Base-by-base conservation (phyloP, 768 basidiomycete species). In the Pisolithus orientalis region DNA sequence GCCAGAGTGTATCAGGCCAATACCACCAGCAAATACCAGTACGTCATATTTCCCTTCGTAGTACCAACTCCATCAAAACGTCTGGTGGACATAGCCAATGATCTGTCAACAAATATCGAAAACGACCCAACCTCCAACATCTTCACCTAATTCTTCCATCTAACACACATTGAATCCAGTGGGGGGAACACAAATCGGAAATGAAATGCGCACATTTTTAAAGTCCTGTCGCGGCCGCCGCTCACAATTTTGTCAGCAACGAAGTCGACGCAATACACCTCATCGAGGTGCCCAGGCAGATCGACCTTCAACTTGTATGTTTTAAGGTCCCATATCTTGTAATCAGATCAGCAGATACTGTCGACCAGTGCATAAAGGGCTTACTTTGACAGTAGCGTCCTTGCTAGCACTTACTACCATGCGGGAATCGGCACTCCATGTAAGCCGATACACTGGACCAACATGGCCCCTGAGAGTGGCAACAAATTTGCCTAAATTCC, bases 161-260 rank as follows among this genome's bases (percentile, higher is more conserved):
- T 67, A 47, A 6, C 54, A 4, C 24, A 32, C 4, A 13, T 5
- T 47, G 24, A 38, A 11, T 28, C 17, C n/a, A 17, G 6, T 25
- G 28, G 62, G 28, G 55, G 52, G 27, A 13, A 4, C 37, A 27
- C 0, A 14, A 31, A 32, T 17, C 14, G 46, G 2, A 16, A 48
- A 6, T 16, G 2, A 16, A 47, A 6, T 16, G 72, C 90, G 59
- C 64, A 96, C 91, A 98, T 97, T 72, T 96, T 96, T 10, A 97
- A 83, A 17, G 82, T 87, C 60, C 83, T 81, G 70, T 98, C 95
- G 42, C 88, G 74, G 13, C 95, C 95, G n/a, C 94, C 95, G 64
- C 92, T 95, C 57, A 96, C 93, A n/a, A 97, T 80, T 68, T 99
- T 99, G 72, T 99, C 95, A 1, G 94, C 94, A 1, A 99, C 94